A percentile compares a stretch with the other conserved stretches of the same genome.
Conservation (phyloP, 1,284 basidiomycete species). For the Boletellus sp. region DNA sequence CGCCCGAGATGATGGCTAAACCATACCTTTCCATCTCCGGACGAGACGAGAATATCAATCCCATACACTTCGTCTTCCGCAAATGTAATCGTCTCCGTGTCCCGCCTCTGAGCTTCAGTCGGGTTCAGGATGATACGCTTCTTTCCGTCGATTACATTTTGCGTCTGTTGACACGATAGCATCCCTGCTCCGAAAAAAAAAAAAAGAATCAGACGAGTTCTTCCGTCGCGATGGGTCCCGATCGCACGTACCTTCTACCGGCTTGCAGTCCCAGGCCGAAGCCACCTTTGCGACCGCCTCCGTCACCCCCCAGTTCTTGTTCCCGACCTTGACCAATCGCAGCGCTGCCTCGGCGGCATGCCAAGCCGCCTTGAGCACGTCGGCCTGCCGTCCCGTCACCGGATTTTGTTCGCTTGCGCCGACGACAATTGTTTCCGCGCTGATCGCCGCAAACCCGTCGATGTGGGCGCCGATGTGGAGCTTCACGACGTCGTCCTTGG, state of each 20-base stretch:
- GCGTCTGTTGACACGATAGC: conserved; percentile 87
- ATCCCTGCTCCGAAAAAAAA: conserved; percentile 60
- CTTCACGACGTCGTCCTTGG: conserved; percentile 93
- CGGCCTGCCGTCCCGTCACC: conserved; percentile 82
- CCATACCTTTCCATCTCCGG: conserved; percentile 80
- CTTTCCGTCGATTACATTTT: conserved; percentile 95
- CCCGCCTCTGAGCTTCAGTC: conserved; percentile 75
- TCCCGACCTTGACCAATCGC: conserved; percentile 83
- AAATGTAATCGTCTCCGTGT: conserved; percentile 81
- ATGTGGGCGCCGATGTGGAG: conserved; percentile 95
- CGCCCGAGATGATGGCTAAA: neutral
- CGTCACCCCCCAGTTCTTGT: conserved; percentile 94
- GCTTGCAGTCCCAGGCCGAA: conserved; percentile 77
- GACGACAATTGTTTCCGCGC: conserved; percentile 89
- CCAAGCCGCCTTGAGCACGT: conserved; percentile 92
- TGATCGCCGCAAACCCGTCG: conserved; percentile 88
- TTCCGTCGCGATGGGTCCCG: neutral
- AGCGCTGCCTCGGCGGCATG: conserved; percentile 88
- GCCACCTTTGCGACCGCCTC: conserved; percentile 79
- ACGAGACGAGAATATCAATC: conserved; percentile 90
- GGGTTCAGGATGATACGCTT: conserved; percentile 94
- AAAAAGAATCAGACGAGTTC: neutral
- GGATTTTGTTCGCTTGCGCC: conserved; percentile 71
- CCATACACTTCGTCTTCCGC: conserved; percentile 96
- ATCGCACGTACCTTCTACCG: conserved; percentile 78